A percentile compares a stretch with the other conserved stretches of the same genome.
These are phyloP conservation scores for Limonium bicolor DNA, from an alignment of 148 eudicot genomes.

Conservation along the genomic window DNA sequence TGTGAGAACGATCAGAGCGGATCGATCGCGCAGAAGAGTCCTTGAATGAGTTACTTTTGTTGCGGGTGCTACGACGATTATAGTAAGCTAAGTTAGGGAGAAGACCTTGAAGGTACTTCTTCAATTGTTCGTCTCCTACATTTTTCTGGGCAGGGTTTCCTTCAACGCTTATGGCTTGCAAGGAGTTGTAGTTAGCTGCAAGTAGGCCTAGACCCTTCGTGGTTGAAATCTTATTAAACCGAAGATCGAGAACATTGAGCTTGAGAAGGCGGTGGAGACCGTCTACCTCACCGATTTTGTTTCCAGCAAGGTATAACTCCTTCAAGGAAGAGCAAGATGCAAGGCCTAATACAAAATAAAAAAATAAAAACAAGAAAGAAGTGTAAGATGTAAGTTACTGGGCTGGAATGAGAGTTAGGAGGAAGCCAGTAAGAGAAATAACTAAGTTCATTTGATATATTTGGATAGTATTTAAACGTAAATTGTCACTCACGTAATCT, in stretches of 20 bases:
- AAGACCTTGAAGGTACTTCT: constrained; percentile 50
- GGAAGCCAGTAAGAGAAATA: no score
- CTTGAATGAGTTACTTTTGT: constrained; percentile 50
- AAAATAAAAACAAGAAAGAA: no score
- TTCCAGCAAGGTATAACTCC: constrained; percentile 83
- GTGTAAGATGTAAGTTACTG: no score
- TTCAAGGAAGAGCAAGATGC: constrained; percentile 81
- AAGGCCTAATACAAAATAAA: no score
- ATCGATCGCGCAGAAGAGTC: constrained; percentile 55
- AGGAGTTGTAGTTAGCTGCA: constrained; percentile 82
- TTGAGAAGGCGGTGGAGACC: constrained; percentile 97
- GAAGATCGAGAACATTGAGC: constrained; percentile 59
- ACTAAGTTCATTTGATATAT: no score
- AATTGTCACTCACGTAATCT: no score
- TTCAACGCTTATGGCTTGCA: constrained; percentile 89
- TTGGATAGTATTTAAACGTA: no score
- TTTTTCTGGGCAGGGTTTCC: constrained; percentile 97
- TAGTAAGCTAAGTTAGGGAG: constrained; percentile 75
- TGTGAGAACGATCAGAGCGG: constrained; percentile 50
- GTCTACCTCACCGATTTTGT: constrained; percentile 93
- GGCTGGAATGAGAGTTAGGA: no score
- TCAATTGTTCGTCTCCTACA: constrained; percentile 85
- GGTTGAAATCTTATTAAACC: constrained; percentile 89
- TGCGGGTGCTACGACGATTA: constrained; percentile 57
- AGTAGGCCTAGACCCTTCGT: constrained; percentile 83